Evolutionary conservation across 805 yeast species (phyloP), one percentile per base, ranked within the genome.

Genomic region (Metschnikowia rubicola): DNA sequence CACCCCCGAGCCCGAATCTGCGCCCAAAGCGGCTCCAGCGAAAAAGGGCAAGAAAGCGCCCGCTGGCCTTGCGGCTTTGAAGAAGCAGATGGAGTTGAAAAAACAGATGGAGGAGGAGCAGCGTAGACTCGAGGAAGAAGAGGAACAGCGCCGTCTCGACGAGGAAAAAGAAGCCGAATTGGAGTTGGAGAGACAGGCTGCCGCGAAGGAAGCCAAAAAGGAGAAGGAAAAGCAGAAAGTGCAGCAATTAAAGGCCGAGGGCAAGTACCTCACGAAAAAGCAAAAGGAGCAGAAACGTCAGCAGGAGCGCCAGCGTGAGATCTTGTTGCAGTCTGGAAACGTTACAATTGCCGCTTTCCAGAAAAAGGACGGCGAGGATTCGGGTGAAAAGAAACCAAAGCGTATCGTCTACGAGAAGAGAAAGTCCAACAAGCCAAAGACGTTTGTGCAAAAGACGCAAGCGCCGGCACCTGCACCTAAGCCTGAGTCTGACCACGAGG

Each of bases 201-300:
- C 79, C 34, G 80, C 77, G 46, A 74, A 69, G 57, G 77, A 71
- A 35, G 76, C 74, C 10, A 92, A 87, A 79, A 88, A 83, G 61
- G 99, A 94, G 68, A 87, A 81, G 65, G 97, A 92, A 61, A 86
- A 79, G 70, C 78, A 79, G 50, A 90, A 86, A 75, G 85, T 80
- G 56, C 99, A 94, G 61, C 92, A 88, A 71, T 81, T 94, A 66
- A 88, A 88, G 71, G 94, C 97, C 32, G 97, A 92, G 70, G 99
- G 99, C 62, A 94, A 94, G 65, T 82, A 84, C 46, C 72, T 94
- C 63, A 87, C 97, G 50, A 94, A 88, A 74, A 92, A 91, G 65
- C 99, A 94, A 76, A 89, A 87, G 70, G 96, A 90, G 68, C 96
- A 90, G 65, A 87, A 88, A 72, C 88, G 83, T 44, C 68, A 83